A percentile compares a stretch with the other conserved stretches of the same genome.
Conservation (phyloP, 2,329 filamentous ascomycete genomes). For the Ophioceras dolichostomum region DNA sequence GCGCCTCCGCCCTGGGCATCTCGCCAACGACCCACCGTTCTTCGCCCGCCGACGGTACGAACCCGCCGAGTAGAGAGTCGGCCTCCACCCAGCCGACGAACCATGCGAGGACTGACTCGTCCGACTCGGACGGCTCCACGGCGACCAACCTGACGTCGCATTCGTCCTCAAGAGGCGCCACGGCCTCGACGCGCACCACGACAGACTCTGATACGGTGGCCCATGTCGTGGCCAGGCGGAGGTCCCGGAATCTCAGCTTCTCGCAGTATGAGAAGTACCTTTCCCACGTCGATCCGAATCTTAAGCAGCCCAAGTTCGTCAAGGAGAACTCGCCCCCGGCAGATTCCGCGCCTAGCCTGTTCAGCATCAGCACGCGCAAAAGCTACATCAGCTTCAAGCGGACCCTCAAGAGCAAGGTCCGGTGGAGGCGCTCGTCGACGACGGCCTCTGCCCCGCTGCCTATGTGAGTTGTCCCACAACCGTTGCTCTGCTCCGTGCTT, state of each 20-base stretch:
- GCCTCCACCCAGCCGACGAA: background rate
- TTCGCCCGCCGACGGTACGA: too few relatives aligned
- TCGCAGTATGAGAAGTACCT: slow-evolving; percentile 40
- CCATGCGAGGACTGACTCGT: too few relatives aligned
- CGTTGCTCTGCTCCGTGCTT: background rate
- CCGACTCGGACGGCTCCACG: background rate
- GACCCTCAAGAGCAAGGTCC: slow-evolving; percentile 29
- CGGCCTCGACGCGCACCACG: background rate
- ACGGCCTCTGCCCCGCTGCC: slow-evolving; percentile 6
- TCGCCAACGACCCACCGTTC: background rate
- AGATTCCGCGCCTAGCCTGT: slow-evolving; percentile 23
- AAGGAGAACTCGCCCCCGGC: slow-evolving; percentile 15
- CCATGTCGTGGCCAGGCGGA: slow-evolving; percentile 25
- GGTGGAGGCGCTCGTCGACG: slow-evolving; percentile 25
- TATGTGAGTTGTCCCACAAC: slow-evolving; percentile 3
- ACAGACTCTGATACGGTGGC: slow-evolving; percentile 16
- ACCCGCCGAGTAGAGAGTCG: background rate
- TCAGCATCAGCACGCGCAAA: slow-evolving; percentile 30
- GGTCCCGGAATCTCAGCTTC: slow-evolving; percentile 31
- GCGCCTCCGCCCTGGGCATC: background rate
- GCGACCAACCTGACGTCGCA: background rate
- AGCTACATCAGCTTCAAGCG: slow-evolving; percentile 32
- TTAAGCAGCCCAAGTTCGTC: slow-evolving; percentile 28
- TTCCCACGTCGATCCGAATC: slow-evolving; percentile 27
- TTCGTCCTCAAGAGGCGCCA: background rate